Percentiles rank a stretch among this genome's conserved stretches.
Evolutionary conservation across 176 grass and related monocot species (phyloP).

Genomic region (Zea mays): DNA sequence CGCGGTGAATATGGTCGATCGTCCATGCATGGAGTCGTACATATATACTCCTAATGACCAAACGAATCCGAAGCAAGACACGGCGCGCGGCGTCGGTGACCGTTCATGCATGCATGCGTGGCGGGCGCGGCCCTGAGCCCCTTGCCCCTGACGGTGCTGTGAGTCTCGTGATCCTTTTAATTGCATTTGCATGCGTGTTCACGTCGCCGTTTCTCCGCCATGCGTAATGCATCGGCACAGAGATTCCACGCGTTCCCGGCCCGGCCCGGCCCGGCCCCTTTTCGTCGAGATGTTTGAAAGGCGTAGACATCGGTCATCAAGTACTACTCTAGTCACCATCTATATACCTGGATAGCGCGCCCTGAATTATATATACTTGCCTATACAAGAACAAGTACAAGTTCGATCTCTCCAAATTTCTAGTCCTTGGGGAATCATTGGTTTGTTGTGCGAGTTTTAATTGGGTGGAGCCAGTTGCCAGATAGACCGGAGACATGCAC

Average conservation of each 20-base stretch:
- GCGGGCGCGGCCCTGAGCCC: no score
- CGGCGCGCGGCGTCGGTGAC: background rate
- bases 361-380: no score
- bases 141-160: background rate
- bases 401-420: no score
- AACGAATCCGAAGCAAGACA: background rate
- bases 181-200: background rate
- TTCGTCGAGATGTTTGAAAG: no score
- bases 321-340: no score
- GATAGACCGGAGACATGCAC: background rate
- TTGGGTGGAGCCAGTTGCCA: background rate
- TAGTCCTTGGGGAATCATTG: no score
- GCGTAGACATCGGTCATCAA: no score
- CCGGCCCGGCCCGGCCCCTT: no score
- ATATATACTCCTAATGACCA: no score
- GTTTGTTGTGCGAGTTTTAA: background rate
- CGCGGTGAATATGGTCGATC: background rate
- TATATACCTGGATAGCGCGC: no score
- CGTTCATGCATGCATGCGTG: background rate
- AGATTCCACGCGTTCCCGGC: background rate
- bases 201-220: background rate
- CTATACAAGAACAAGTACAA: no score
- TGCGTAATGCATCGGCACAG: background rate
- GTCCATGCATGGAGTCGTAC: no score
- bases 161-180: constrained; percentile 22